Percentiles rank a stretch among this genome's conserved stretches.
These are phyloP conservation scores for Micromonas commoda DNA, from an alignment of 139 green algal genomes.

Conservation along the genomic window DNA sequence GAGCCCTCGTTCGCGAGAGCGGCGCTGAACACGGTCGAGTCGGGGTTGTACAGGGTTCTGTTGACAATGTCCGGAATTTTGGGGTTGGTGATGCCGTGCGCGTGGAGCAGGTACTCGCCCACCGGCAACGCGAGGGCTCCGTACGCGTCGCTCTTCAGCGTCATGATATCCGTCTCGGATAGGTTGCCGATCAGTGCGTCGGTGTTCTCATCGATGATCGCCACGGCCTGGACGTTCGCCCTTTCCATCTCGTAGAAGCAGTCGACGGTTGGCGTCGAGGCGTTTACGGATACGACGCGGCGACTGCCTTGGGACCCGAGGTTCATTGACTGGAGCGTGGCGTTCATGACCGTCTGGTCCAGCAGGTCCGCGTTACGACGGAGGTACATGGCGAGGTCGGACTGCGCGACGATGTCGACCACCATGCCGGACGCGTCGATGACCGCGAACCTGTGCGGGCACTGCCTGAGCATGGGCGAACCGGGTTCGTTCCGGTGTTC, in stretches of 20 bases:
- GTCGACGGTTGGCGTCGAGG: constrained; percentile 13
- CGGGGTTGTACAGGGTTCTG: not conserved
- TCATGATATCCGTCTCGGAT: constrained; percentile 10
- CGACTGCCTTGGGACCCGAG: not conserved
- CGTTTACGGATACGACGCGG: not conserved
- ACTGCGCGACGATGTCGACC: not conserved
- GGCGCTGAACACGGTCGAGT: not conserved
- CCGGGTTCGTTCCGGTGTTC: constrained; percentile 4
- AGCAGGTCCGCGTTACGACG: not conserved
- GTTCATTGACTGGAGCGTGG: not conserved
- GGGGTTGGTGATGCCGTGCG: not conserved
- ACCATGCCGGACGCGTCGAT: not conserved
- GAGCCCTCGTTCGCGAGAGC: not conserved
- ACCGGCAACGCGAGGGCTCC: constrained; percentile 1
- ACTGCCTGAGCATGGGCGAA: not conserved
- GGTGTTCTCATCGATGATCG: not conserved
- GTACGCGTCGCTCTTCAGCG: not conserved
- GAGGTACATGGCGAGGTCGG: constrained; percentile 15
- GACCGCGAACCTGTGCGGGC: constrained; percentile 12
- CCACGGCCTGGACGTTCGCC: not conserved
- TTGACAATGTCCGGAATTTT: not conserved
- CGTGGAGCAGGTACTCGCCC: not conserved
- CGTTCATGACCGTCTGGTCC: not conserved
- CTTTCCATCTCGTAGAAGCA: not conserved
- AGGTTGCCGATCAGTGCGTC: not conserved